Percentiles rank a stretch among this genome's conserved stretches.
phyloP scores from a whole-genome alignment of 2,329 filamentous ascomycete species.

The Paracorniculantispora psalliotae region DNA sequence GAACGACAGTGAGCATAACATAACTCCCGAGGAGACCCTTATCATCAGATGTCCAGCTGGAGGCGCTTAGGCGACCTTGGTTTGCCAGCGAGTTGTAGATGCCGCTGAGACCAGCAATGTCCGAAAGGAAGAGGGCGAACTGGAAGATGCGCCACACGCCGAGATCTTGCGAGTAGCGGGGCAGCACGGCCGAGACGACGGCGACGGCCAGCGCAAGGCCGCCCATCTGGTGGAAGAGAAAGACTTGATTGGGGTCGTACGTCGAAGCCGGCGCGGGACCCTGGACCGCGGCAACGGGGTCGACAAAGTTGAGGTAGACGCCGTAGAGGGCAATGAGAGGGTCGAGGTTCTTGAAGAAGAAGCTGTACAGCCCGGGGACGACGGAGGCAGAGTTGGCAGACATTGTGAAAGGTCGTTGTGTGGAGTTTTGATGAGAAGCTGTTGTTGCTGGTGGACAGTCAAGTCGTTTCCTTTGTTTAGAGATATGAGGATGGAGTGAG shows the following conservation, averaged over 20 bases:
- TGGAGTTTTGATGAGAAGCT: not conserved
- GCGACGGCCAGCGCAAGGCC: constrained; percentile 18
- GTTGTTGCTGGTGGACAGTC: not conserved
- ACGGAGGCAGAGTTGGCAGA: constrained; percentile 5
- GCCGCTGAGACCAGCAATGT: constrained; percentile 19
- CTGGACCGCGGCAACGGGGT: constrained; percentile 13
- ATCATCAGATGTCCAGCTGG: constrained; percentile 16
- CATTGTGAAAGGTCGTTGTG: not conserved
- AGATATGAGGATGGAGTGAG: too few relatives aligned
- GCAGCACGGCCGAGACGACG: constrained; percentile 17
- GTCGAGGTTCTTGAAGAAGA: constrained; percentile 21
- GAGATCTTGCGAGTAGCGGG: constrained; percentile 18
- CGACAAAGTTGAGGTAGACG: constrained; percentile 19
- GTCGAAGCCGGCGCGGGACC: constrained; percentile 14
- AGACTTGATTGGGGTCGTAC: constrained; percentile 16
- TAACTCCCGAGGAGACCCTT: constrained; percentile 13
- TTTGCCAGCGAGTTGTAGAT: constrained; percentile 11
- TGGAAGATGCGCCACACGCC: constrained; percentile 19
- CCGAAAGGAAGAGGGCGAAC: constrained; percentile 18
- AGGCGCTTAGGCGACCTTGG: constrained; percentile 15
- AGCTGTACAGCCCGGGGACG: constrained; percentile 15
- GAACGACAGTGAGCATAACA: constrained; percentile 14
- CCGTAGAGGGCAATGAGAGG: constrained; percentile 20
- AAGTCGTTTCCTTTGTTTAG: too few relatives aligned
- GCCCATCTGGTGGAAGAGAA: constrained; percentile 20